Evolutionary conservation across 352 stramenopile species (phyloP).

Genomic region (Pythium brachiatum): DNA sequence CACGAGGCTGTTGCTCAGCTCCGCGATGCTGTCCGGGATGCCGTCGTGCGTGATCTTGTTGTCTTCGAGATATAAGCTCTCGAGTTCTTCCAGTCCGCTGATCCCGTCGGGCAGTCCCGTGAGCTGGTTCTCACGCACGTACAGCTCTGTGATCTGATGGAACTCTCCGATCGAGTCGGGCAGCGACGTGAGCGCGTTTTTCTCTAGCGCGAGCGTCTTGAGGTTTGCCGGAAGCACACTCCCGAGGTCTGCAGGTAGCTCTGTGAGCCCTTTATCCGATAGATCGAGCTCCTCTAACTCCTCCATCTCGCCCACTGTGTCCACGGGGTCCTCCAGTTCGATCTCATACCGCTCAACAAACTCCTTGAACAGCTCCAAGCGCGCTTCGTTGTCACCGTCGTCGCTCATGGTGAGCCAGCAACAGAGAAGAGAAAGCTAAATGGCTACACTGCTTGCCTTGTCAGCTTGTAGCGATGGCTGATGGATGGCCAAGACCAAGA

Average conservation of each 20-base stretch:
- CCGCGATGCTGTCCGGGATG: constrained; percentile 51
- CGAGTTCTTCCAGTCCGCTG: constrained; percentile 52
- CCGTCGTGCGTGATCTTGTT: constrained; percentile 67
- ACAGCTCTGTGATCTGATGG: constrained; percentile 72
- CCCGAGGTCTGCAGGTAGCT: constrained; percentile 59
- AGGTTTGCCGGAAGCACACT: constrained; percentile 52
- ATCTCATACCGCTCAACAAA: constrained; percentile 70
- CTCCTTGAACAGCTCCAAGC: constrained; percentile 47
- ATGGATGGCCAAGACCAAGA: background rate
- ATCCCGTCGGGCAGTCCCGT: constrained; percentile 47
- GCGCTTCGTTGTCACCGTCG: constrained; percentile 31
- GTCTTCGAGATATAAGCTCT: constrained; percentile 86
- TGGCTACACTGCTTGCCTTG: constrained; percentile 8
- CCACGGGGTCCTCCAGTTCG: constrained; percentile 64
- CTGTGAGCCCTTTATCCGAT: constrained; percentile 65
- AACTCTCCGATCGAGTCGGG: constrained; percentile 52
- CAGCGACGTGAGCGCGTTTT: constrained; percentile 59
- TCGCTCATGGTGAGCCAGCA: constrained; percentile 41
- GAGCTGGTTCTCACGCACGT: constrained; percentile 79
- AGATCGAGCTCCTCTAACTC: constrained; percentile 80
- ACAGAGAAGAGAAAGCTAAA: background rate
- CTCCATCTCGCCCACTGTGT: constrained; percentile 61
- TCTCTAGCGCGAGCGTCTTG: constrained; percentile 78
- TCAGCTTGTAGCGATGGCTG: background rate
- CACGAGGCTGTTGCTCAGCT: constrained; percentile 42